phyloP scores from a whole-genome alignment of 768 basidiomycete species.

The Russula olivacea region DNA sequence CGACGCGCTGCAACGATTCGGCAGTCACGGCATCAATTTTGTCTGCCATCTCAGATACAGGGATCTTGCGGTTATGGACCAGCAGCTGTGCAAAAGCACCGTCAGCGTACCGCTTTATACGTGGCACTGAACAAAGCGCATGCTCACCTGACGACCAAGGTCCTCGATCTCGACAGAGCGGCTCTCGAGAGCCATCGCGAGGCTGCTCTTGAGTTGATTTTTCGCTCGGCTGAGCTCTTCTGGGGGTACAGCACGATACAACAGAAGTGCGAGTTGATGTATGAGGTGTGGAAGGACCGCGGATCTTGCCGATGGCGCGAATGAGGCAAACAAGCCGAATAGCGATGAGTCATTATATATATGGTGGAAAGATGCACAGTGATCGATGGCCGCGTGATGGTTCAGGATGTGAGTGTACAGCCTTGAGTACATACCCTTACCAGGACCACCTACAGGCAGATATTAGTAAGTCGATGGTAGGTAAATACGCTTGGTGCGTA shows the following conservation, averaged over 20 bases:
- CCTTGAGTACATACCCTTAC: constrained; percentile 98
- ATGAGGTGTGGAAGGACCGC: constrained; percentile 80
- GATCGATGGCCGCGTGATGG: constrained; percentile 88
- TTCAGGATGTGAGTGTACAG: constrained; percentile 95
- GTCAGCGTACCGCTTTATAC: neutral
- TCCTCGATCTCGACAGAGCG: constrained; percentile 81
- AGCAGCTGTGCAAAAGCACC: constrained; percentile 49
- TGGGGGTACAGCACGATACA: constrained; percentile 60
- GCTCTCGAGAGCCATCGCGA: constrained; percentile 95
- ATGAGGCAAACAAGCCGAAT: constrained; percentile 86
- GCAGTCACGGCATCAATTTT: constrained; percentile 74
- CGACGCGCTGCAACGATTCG: constrained; percentile 68
- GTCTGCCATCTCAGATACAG: constrained; percentile 85
- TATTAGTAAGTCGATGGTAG: neutral
- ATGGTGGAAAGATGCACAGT: constrained; percentile 96
- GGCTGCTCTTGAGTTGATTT: constrained; percentile 87
- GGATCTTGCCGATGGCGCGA: constrained; percentile 51
- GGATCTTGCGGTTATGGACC: constrained; percentile 79
- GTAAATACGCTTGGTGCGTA: constrained; percentile 28
- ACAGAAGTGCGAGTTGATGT: constrained; percentile 78
- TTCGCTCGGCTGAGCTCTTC: constrained; percentile 80
- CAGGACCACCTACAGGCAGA: constrained; percentile 68
- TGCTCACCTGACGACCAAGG: constrained; percentile 75
- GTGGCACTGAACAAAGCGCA: neutral
- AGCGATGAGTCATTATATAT: constrained; percentile 92